Percentiles rank a stretch among this genome's conserved stretches.
These are phyloP conservation scores for Citrus cavaleriei DNA, from an alignment of 345 rosid species.

Conservation along the genomic window DNA sequence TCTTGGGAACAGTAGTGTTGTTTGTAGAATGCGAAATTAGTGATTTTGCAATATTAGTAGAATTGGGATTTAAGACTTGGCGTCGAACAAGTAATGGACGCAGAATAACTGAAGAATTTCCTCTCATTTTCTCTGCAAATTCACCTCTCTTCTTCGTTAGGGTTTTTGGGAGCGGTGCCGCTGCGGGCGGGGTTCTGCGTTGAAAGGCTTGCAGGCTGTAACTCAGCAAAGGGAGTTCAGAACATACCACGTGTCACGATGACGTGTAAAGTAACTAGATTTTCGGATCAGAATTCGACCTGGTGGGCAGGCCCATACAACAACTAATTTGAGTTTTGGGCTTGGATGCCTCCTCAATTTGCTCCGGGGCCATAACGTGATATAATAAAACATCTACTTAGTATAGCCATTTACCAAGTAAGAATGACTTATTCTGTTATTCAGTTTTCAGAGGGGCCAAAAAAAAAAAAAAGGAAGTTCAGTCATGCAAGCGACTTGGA, in stretches of 20 bases:
- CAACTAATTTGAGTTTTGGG: too few relatives aligned
- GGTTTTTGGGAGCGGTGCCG: not conserved
- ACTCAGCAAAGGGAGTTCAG: not conserved
- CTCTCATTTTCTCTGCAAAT: slow-evolving; percentile 7
- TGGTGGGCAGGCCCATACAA: not conserved
- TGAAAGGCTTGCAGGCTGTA: too few relatives aligned
- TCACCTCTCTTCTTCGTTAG: not conserved
- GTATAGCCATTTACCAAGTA: too few relatives aligned
- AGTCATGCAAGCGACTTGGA: too few relatives aligned
- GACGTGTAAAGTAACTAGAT: not conserved
- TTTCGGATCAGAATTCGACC: not conserved
- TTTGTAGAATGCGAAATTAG: not conserved
- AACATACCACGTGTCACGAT: not conserved
- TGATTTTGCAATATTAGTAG: not conserved
- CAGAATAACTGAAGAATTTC: not conserved
- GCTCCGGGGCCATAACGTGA: too few relatives aligned
- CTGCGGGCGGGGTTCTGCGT: not conserved
- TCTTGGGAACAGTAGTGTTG: not conserved
- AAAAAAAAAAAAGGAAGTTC: too few relatives aligned
- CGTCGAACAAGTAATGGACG: not conserved
- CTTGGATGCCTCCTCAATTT: too few relatives aligned
- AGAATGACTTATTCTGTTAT: too few relatives aligned
- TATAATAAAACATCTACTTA: too few relatives aligned
- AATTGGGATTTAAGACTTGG: not conserved
- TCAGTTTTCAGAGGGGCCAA: too few relatives aligned